Evolutionary conservation across 1,284 basidiomycete genomes (phyloP), one percentile per base, ranked within the genome.

Genomic region (Ustilago loliicola): DNA sequence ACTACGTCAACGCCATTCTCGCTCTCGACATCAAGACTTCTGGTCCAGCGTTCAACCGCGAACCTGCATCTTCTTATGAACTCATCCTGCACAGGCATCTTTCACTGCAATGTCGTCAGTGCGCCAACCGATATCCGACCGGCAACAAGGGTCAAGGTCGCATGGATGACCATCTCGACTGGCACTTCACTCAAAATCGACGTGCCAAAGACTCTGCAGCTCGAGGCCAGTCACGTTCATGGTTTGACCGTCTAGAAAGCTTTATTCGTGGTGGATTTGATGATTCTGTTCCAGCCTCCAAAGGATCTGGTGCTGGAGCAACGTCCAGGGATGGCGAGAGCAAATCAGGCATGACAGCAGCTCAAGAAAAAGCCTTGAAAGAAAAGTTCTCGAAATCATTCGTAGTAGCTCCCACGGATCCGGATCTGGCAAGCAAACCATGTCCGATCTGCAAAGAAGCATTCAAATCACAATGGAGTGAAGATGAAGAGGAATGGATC

Each of bases 401-500:
- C 92, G 93, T 99, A 77, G 90, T 94, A 76, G 93, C 96, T 32
- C 95, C 95, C 0, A 77, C 83, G 1, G 88, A 89, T 36, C 89
- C 93, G 23, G 93, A 92, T 77, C 91, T 94, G 86, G 93, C 95
- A 85, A 91, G 92, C 61, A 88, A 93, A 76, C 92, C 93, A 50
- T 99, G 97, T 88, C 95, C 95, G 19, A 94, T 99, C 75, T 99
- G 97, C 91, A 97, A 98, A 89, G 97, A 99, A 87, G 87, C 87
- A 62, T 90, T 99, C 87, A 94, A 94, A 88, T 91, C 92, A 77
- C 96, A 98, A 87, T 98, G 94, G 87, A 88, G 92, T 67, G 95
- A 99, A 85, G 96, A 98, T 63, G 95, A 97, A 74, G 97, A 99
- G 88, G 97, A 98, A 80, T 99, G 96, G 96, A 93, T 98, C 21